These are phyloP conservation scores for Daldinia decipiens DNA, from an alignment of 495 filamentous ascomycete genomes.

Conservation along the genomic window DNA sequence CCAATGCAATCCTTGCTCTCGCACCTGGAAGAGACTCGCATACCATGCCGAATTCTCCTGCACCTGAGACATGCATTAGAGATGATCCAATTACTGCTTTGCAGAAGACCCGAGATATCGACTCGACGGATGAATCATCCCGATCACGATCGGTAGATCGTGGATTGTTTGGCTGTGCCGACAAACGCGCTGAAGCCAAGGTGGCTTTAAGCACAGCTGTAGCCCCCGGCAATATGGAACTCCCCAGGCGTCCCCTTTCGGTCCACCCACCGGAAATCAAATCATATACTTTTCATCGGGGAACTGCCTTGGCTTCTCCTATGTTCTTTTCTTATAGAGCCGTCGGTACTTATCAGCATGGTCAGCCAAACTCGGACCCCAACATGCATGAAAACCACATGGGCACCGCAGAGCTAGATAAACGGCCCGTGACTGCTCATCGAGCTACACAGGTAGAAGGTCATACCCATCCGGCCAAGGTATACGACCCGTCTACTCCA, in stretches of 20 bases:
- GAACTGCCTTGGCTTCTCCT: conserved; percentile 46
- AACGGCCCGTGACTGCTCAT: conserved; percentile 55
- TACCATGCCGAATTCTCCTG: conserved; percentile 60
- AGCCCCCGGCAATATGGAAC: conserved; percentile 70
- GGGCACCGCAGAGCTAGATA: conserved; percentile 45
- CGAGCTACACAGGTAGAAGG: conserved; percentile 51
- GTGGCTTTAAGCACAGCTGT: conserved; percentile 69
- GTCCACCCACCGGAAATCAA: conserved; percentile 48
- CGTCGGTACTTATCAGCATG: conserved; percentile 52
- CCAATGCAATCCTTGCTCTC: conserved; percentile 61
- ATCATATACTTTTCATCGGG: conserved; percentile 13
- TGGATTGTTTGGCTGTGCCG: conserved; percentile 61
- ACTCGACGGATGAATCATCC: conserved; percentile 55
- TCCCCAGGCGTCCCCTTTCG: conserved; percentile 54
- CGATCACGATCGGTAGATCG: conserved; percentile 67
- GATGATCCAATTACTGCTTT: conserved; percentile 53
- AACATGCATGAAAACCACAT: conserved; percentile 57
- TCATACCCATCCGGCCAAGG: conserved; percentile 38
- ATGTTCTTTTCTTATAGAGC: conserved; percentile 50
- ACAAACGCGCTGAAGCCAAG: conserved; percentile 72
- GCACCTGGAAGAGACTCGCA: conserved; percentile 51
- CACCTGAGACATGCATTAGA: conserved; percentile 53
- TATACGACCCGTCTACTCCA: conserved; percentile 44
- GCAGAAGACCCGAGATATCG: conserved; percentile 60
- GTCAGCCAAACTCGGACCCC: conserved; percentile 57